phyloP scores from a whole-genome alignment of 1,284 basidiomycete species.

The Microbotryum lychnidis-dioicae region DNA sequence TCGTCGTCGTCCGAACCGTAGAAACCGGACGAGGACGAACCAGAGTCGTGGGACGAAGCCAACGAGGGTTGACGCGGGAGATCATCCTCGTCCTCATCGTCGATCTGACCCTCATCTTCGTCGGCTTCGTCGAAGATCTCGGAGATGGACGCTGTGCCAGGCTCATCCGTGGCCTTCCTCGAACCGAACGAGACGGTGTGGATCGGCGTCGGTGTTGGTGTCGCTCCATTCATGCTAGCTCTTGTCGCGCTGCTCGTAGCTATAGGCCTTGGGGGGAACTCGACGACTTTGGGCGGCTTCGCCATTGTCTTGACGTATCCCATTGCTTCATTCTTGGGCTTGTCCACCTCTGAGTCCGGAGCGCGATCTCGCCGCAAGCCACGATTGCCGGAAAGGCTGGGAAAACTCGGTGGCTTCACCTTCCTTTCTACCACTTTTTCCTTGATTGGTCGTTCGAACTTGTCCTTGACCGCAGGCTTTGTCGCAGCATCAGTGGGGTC shows the following conservation, averaged over 20 bases:
- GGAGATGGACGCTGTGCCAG: no score
- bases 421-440: constrained; percentile 25
- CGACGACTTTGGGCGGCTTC: background rate
- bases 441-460: constrained; percentile 17
- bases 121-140: no score
- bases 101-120: background rate
- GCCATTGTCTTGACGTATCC: background rate
- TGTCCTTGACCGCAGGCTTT: background rate
- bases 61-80: background rate
- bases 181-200: constrained; percentile 25
- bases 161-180: background rate
- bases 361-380: background rate
- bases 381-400: background rate
- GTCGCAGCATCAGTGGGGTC: background rate
- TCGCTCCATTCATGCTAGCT: background rate
- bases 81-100: constrained; percentile 12
- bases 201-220: constrained; percentile 8
- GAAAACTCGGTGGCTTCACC: constrained; percentile 6
- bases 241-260: background rate
- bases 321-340: constrained; percentile 16
- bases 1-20: constrained; percentile 14
- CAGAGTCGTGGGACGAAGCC: constrained; percentile 5
- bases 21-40: background rate
- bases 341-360: background rate
- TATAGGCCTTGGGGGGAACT: background rate